Evolutionary conservation across 768 basidiomycete genomes (phyloP).

Genomic region (Coprinopsis strossmayeri): DNA sequence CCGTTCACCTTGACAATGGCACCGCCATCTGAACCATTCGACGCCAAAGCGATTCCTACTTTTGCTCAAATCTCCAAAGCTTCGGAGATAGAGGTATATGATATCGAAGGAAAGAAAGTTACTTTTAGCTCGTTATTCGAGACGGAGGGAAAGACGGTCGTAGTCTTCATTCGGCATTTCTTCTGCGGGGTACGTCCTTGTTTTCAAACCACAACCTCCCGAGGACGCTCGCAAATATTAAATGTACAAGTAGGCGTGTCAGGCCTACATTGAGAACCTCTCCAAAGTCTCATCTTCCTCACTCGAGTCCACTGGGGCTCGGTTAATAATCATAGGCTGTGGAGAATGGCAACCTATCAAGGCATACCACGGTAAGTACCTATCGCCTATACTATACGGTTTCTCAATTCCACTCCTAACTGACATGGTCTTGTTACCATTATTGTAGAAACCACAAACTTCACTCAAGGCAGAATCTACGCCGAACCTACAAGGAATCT

Average conservation of each 20-base stretch:
- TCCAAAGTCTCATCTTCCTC: constrained; percentile 32
- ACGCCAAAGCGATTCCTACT: constrained; percentile 25
- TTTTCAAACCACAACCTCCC: background rate
- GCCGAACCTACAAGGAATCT: constrained; percentile 58
- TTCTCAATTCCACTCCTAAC: too few relatives aligned
- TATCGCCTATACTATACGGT: too few relatives aligned
- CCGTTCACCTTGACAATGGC: background rate
- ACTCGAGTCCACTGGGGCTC: constrained; percentile 31
- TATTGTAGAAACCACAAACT: constrained; percentile 33
- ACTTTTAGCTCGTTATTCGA: constrained; percentile 47
- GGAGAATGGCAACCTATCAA: constrained; percentile 49
- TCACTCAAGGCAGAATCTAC: constrained; percentile 41
- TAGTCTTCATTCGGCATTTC: constrained; percentile 66
- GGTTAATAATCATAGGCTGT: constrained; percentile 52
- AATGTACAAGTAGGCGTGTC: too few relatives aligned
- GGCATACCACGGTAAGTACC: constrained; percentile 40
- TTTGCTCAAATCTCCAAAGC: constrained; percentile 28
- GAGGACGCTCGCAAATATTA: too few relatives aligned
- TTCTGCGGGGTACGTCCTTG: constrained; percentile 51
- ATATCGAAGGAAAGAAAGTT: constrained; percentile 38
- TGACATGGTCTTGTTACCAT: background rate
- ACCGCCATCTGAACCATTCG: constrained; percentile 10
- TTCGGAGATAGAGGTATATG: constrained; percentile 33
- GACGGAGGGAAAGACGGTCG: constrained; percentile 43
- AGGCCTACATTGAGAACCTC: constrained; percentile 47